These are phyloP conservation scores for Antitrichia curtipendula DNA, from an alignment of 225 moss, liverwort and hornwort genomes.

Conservation along the genomic window DNA sequence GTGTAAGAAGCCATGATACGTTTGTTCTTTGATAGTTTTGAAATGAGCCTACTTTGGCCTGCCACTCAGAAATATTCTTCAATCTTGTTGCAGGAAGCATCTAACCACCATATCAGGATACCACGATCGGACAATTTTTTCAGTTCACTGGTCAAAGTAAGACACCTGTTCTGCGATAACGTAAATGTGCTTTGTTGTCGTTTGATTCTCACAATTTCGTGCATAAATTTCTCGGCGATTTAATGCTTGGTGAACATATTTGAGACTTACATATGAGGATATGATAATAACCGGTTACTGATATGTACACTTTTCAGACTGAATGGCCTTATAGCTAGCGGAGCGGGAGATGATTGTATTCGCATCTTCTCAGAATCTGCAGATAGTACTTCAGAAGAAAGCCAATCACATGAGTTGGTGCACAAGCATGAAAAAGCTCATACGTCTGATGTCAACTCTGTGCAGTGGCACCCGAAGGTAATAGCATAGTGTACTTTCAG, in stretches of 20 bases:
- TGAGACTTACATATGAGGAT: not conserved
- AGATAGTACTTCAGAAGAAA: slow-evolving; percentile 26
- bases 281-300: not conserved
- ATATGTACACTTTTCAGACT: slow-evolving; percentile 17
- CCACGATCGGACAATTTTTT: slow-evolving; percentile 88
- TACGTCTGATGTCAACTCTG: slow-evolving; percentile 76
- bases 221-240: not conserved
- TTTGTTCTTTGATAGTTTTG: not conserved
- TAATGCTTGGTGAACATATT: not conserved
- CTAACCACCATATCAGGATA: slow-evolving; percentile 78
- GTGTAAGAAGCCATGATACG: not conserved
- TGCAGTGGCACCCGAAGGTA: slow-evolving; percentile 94
- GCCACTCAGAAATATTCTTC: not conserved
- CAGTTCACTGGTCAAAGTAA: slow-evolving; percentile 88
- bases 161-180: not conserved
- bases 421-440: slow-evolving; percentile 74
- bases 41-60: not conserved
- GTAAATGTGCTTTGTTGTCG: not conserved
- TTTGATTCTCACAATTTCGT: not conserved
- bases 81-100: slow-evolving; percentile 60
- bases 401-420: slow-evolving; percentile 34
- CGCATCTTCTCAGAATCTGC: slow-evolving; percentile 61
- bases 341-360: slow-evolving; percentile 79
- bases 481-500: not conserved
- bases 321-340: slow-evolving; percentile 78